These are phyloP conservation scores for Actinomortierella wolfii DNA, from an alignment of 371 early-diverging fungal species.

Conservation along the genomic window DNA sequence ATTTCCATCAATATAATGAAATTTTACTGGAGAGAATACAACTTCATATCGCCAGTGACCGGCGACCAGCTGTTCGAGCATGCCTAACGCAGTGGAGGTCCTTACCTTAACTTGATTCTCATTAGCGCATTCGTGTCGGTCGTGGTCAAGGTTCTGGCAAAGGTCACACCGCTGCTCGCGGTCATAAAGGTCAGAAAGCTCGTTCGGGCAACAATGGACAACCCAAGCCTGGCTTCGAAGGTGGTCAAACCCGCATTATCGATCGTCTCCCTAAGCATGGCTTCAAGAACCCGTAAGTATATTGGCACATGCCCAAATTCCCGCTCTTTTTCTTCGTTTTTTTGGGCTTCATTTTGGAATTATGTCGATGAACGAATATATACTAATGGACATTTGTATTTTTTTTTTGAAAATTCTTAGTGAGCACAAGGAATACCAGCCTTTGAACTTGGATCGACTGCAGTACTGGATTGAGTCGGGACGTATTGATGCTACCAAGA, in stretches of 20 bases:
- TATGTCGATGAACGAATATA: background rate
- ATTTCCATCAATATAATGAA: too few species aligned
- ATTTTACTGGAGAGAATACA: too few species aligned
- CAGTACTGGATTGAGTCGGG: slow-evolving; percentile 92
- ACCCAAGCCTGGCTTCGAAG: slow-evolving; percentile 89
- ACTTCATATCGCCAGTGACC: too few species aligned
- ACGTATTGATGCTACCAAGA: slow-evolving; percentile 79
- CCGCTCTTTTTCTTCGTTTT: background rate
- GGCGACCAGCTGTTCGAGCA: too few species aligned
- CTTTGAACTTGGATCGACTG: slow-evolving; percentile 85
- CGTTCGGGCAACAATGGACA: slow-evolving; percentile 74
- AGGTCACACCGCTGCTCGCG: slow-evolving; percentile 91
- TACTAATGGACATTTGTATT: slow-evolving; percentile 1
- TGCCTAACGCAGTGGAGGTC: too few species aligned
- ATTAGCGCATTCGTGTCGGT: slow-evolving; percentile 78
- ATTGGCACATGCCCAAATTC: background rate
- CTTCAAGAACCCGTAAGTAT: slow-evolving; percentile 73
- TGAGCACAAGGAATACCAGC: slow-evolving; percentile 69
- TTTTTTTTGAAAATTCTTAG: slow-evolving; percentile 33
- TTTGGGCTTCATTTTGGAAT: background rate
- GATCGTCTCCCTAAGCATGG: slow-evolving; percentile 92
- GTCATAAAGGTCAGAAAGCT: slow-evolving; percentile 93
- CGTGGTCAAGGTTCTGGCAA: slow-evolving; percentile 87
- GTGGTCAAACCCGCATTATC: slow-evolving; percentile 91
- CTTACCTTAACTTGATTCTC: too few species aligned